These are phyloP conservation scores for Annona squamosa DNA, from an alignment of 164 flowering plant species.

Conservation along the genomic window DNA sequence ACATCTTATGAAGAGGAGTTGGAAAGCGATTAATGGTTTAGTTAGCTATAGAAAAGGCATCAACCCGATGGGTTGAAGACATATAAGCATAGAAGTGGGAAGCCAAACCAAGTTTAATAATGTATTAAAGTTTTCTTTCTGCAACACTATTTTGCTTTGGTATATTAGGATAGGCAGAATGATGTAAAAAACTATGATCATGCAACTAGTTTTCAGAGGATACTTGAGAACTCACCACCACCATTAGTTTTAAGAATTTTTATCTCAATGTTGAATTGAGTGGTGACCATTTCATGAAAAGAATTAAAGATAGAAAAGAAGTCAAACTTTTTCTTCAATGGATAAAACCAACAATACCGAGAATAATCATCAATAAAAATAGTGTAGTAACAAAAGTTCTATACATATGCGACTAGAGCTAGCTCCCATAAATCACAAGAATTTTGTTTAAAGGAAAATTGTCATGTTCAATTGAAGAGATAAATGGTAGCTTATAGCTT, in stretches of 20 bases:
- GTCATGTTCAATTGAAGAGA: background rate
- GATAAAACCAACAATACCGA: background rate
- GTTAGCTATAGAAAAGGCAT: no score
- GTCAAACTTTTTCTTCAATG: background rate
- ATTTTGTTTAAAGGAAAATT: background rate
- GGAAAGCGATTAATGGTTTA: no score
- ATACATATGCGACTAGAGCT: background rate
- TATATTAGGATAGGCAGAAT: background rate
- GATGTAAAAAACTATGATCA: background rate
- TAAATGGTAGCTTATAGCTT: background rate
- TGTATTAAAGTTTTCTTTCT: background rate
- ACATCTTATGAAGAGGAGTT: no score
- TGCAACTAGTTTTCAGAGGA: background rate
- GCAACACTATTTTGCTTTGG: background rate
- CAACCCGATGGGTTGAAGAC: no score
- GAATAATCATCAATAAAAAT: background rate
- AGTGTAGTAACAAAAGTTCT: background rate
- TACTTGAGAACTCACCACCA: background rate
- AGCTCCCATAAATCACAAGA: slow-evolving; percentile 3
- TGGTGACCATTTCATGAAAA: background rate
- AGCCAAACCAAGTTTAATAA: background rate
- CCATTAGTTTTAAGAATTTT: background rate
- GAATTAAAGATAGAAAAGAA: no score
- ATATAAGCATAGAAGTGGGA: no score
- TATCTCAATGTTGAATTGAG: background rate